A percentile compares a stretch with the other conserved stretches of the same genome.
These are phyloP conservation scores for Tolypocladium inflatum DNA, from an alignment of 2,329 filamentous ascomycete species.

Conservation along the genomic window DNA sequence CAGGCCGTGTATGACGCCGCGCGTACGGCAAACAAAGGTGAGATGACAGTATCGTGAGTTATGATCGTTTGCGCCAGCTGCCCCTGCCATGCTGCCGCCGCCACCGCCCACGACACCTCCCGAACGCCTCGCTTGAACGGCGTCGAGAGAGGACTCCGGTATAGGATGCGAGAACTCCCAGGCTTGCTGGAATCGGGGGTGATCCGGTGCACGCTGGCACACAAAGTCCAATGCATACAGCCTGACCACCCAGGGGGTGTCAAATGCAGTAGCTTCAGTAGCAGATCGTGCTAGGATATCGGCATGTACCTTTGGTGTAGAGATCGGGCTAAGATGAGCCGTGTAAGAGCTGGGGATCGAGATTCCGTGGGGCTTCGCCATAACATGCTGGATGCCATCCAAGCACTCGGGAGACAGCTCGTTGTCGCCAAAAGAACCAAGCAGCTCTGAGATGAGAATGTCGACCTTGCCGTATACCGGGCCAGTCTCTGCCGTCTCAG, in stretches of 20 bases:
- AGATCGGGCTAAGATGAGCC: conserved; percentile 85
- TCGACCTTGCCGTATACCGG: conserved; percentile 62
- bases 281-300: conserved; percentile 60
- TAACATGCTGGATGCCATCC: conserved; percentile 86
- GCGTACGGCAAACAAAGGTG: conserved; percentile 66
- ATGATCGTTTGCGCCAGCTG: conserved; percentile 80
- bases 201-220: conserved; percentile 50
- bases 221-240: conserved; percentile 85
- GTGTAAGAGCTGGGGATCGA: conserved; percentile 92
- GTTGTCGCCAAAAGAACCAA: conserved; percentile 94
- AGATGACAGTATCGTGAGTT: conserved; percentile 74
- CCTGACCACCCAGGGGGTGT: conserved; percentile 92
- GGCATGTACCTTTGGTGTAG: conserved; percentile 74
- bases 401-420: conserved; percentile 94
- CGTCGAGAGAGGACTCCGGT: conserved; percentile 44
- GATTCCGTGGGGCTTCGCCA: conserved; percentile 71
- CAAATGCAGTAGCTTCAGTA: conserved; percentile 63
- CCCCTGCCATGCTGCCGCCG: conserved; percentile 63
- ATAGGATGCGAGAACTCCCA: conserved; percentile 78
- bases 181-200: conserved; percentile 58
- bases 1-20: conserved; percentile 82
- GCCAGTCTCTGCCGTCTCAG: conserved; percentile 29
- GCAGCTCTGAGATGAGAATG: conserved; percentile 85
- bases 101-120: conserved; percentile 59
- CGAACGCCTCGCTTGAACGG: conserved; percentile 46